These are phyloP conservation scores for Fusarium luffae DNA, from an alignment of 2,329 filamentous ascomycete genomes.

Conservation along the genomic window DNA sequence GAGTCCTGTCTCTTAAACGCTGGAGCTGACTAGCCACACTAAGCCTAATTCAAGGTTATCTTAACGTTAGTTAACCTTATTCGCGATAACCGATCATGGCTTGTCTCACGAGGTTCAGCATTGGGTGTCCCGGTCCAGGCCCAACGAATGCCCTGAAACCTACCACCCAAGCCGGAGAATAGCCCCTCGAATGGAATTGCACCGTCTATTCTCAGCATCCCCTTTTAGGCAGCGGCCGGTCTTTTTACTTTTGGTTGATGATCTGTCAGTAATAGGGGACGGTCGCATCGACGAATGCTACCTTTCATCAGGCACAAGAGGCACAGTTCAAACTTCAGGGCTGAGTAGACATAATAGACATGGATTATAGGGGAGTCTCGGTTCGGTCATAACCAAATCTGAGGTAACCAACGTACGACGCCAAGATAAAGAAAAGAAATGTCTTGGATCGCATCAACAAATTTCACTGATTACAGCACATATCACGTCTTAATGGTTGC, in stretches of 20 bases:
- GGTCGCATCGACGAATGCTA: slow-evolving; percentile 7
- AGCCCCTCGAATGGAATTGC: slow-evolving; percentile 24
- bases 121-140: background rate
- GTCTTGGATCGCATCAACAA: background rate
- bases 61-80: slow-evolving; percentile 13
- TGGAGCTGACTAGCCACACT: background rate
- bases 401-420: slow-evolving; percentile 13
- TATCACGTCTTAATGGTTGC: background rate
- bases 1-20: background rate
- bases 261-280: slow-evolving; percentile 1
- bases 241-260: background rate
- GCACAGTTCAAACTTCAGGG: slow-evolving; percentile 1
- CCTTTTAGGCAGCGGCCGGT: slow-evolving; percentile 9
- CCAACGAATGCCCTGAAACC: slow-evolving; percentile 15
- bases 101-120: slow-evolving; percentile 22
- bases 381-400: background rate
- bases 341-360: background rate
- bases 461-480: background rate
- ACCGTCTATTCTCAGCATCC: background rate
- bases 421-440: slow-evolving; percentile 15
- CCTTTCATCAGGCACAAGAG: background rate
- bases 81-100: slow-evolving; percentile 29
- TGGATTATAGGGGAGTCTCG: background rate
- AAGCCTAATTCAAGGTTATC: slow-evolving; percentile 16
- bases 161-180: slow-evolving; percentile 16